These are phyloP conservation scores for Pichia cephalocereana DNA, from an alignment of 805 yeast species.

Conservation along the genomic window DNA sequence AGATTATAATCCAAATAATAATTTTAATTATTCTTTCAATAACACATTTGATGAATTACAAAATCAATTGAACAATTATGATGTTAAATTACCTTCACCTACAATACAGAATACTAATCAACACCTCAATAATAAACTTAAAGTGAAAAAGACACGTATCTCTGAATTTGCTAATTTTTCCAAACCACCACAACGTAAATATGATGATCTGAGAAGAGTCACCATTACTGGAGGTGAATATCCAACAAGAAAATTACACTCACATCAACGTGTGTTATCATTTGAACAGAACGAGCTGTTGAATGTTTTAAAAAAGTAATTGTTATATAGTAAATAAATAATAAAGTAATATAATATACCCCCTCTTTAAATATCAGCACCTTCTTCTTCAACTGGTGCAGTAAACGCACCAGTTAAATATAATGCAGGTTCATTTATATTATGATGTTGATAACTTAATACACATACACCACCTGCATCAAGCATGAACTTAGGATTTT, in stretches of 20 bases:
- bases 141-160: neutral
- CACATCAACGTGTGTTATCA: constrained; percentile 31
- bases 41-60: constrained; percentile 27
- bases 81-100: neutral
- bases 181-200: neutral
- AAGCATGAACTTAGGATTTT: constrained; percentile 72
- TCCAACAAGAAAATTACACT: neutral
- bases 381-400: constrained; percentile 57
- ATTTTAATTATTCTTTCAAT: constrained; percentile 24
- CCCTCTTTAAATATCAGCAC: constrained; percentile 16
- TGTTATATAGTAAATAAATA: no score
- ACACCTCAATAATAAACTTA: neutral
- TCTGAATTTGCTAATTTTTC: neutral
- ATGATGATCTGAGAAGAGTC: neutral
- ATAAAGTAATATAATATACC: neutral
- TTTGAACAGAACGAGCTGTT: constrained; percentile 45
- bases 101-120: neutral
- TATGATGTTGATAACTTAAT: constrained; percentile 79
- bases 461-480: constrained; percentile 97
- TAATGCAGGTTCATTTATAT: constrained; percentile 79
- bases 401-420: constrained; percentile 75
- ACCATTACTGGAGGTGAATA: neutral
- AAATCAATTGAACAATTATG: constrained; percentile 16
- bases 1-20: constrained; percentile 24
- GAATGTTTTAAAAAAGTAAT: constrained; percentile 30